Evolutionary conservation across 202 grass and related monocot genomes (phyloP).

Genomic region (Zoysia matrella): DNA sequence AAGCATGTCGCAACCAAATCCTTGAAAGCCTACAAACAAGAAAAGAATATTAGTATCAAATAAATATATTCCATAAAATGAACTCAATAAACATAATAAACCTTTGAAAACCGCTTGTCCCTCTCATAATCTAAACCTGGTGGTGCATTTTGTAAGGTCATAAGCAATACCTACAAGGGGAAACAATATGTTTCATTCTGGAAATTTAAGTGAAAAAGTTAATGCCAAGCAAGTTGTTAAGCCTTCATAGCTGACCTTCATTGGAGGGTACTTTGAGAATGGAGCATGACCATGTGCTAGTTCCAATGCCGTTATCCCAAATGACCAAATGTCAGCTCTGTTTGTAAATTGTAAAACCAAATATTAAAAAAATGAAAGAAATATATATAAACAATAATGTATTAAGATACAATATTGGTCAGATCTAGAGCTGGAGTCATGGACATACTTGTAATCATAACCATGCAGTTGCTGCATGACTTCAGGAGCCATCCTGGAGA

Average conservation of each 20-base stretch:
- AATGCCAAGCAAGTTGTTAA: conserved; percentile 5
- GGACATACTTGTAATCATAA: conserved; percentile 95
- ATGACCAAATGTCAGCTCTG: conserved; percentile 60
- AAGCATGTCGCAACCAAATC: conserved; percentile 90
- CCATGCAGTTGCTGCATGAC: conserved; percentile 99
- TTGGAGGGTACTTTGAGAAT: conserved; percentile 47
- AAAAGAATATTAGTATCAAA: conserved; percentile 32
- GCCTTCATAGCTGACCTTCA: conserved; percentile 68
- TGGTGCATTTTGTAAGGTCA: conserved; percentile 98
- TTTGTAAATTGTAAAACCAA: conserved; percentile 43
- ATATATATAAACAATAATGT: conserved; percentile 10
- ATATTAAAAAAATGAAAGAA: conserved; percentile 6
- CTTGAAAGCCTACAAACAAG: conserved; percentile 73
- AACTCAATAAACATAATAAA: conserved; percentile 44
- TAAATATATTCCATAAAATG: conserved; percentile 10
- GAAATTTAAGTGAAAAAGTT: conserved; percentile 31
- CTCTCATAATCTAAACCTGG: conserved; percentile 93
- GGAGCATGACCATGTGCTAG: too few species aligned
- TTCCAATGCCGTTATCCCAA: too few species aligned
- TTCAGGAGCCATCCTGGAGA: conserved; percentile 95
- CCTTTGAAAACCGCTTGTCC: conserved; percentile 94
- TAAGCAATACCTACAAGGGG: conserved; percentile 78
- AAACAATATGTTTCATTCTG: conserved; percentile 34
- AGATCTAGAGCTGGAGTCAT: conserved; percentile 35
- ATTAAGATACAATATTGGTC: conserved; percentile 21